These are phyloP conservation scores for Gossypium lobatum DNA, from an alignment of 441 rosid genomes.

Conservation along the genomic window DNA sequence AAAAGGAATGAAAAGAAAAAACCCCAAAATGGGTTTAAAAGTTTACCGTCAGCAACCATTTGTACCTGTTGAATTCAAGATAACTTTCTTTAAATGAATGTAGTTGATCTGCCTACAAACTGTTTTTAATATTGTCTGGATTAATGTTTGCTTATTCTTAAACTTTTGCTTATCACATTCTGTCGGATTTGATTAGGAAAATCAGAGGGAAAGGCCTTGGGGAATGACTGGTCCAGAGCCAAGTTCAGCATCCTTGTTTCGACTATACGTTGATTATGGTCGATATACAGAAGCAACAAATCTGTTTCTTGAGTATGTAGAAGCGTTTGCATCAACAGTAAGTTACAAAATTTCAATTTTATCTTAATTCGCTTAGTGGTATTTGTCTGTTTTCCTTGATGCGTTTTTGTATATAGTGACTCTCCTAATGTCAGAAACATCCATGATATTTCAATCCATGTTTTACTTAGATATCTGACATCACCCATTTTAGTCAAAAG, in stretches of 20 bases:
- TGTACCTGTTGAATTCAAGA: neutral
- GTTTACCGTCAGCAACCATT: neutral
- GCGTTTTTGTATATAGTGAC: neutral
- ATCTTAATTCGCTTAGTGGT: neutral
- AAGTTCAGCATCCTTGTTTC: conserved; percentile 76
- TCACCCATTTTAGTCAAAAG: neutral
- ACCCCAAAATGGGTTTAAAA: neutral
- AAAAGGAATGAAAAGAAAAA: neutral
- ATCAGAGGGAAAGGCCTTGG: conserved; percentile 54
- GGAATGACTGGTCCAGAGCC: conserved; percentile 84
- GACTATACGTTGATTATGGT: conserved; percentile 66
- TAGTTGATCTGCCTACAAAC: neutral
- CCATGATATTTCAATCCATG: conserved; percentile 4
- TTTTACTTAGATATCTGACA: neutral
- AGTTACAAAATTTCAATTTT: conserved; percentile 19
- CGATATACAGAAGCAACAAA: conserved; percentile 85
- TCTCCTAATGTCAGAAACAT: conserved; percentile 1
- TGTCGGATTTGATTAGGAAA: conserved; percentile 42
- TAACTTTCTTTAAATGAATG: neutral
- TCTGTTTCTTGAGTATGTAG: conserved; percentile 68
- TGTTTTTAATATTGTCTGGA: conserved; percentile 7
- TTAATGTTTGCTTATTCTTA: neutral
- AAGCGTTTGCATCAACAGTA: conserved; percentile 75
- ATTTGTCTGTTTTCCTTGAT: neutral
- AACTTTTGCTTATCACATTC: conserved; percentile 13